Evolutionary conservation across 1,284 basidiomycete genomes (phyloP).

Genomic region (Puccinia hordei): DNA sequence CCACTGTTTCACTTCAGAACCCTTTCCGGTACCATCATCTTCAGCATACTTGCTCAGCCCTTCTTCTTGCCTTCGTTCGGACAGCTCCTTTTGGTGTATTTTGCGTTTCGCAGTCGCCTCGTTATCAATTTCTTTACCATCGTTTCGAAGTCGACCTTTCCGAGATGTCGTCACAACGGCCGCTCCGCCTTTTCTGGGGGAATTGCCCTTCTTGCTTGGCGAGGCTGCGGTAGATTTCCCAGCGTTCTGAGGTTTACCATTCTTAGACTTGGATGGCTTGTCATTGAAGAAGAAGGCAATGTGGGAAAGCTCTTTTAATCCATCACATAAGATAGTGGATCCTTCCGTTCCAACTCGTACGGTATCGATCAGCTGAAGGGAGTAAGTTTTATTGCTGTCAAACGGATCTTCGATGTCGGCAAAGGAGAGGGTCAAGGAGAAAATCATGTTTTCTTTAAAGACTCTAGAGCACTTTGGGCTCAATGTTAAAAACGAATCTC

Average conservation of each 20-base stretch:
- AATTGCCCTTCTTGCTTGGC: conserved; percentile 25
- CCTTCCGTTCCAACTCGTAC: conserved; percentile 74
- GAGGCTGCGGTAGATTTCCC: conserved; percentile 14
- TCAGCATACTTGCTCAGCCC: conserved; percentile 82
- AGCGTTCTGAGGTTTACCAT: conserved; percentile 56
- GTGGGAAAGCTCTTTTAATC: conserved; percentile 78
- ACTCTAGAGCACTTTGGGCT: conserved; percentile 75
- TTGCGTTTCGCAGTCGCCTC: conserved; percentile 70
- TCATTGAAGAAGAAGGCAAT: conserved; percentile 77
- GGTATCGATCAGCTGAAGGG: conserved; percentile 84
- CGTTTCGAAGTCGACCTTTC: conserved; percentile 74
- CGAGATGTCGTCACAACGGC: conserved; percentile 44
- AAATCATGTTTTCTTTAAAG: conserved; percentile 79
- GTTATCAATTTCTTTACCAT: conserved; percentile 68
- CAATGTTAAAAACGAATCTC: conserved; percentile 81
- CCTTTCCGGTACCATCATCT: conserved; percentile 51
- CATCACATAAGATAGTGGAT: conserved; percentile 76
- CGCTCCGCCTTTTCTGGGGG: conserved; percentile 53
- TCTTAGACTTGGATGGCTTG: conserved; percentile 60
- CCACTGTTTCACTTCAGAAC: conserved; percentile 73
- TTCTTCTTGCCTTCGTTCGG: conserved; percentile 74
- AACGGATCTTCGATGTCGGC: conserved; percentile 74
- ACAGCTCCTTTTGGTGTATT: conserved; percentile 85
- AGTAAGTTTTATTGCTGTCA: conserved; percentile 73
- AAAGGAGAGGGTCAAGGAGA: conserved; percentile 82